Base-by-base conservation (phyloP, 164 flowering plant genomes). In the Vitis cinerea region DNA sequence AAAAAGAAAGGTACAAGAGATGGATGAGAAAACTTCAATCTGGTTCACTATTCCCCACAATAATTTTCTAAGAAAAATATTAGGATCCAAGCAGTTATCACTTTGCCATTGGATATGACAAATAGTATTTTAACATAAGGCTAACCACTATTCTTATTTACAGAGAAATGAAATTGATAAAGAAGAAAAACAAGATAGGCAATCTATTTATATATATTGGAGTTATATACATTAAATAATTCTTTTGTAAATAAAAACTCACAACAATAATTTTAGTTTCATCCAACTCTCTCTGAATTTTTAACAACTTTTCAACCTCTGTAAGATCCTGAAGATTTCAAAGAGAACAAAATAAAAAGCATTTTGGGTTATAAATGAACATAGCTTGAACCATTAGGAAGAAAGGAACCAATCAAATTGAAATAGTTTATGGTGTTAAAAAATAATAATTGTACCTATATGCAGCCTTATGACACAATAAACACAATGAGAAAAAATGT, bases 201-300 rank as follows among this genome's bases (percentile, higher is more conserved):
- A 37, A 19, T 65, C 3, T 52, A 2, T 29, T 51, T 44, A 65
- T 13, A 19, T 4, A 59, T 59, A 0, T 23, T 9, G 37, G 29
- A 23, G 2, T 30, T 1, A 59, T 12, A 74, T 27, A 56, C 30
- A 12, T 56, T 19, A 67, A 57, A 10, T 13, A 68, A 19, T n/a
- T 50, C 54, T 31, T 2, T 67, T 6, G 62, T 8, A 56, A 54
- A 2, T 49, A 7, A 56, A 47, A 2, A 85, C 98, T 90, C 65
- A 96, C 99, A 75, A 96, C 97, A 71, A 96, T 93, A 80, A 93
- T 96, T 82, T 96, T 96, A 12, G 99, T 91, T 79, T 96, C 99
- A 80, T 96, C 99, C 89, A 96, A 82, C 68, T 96, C 97, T 77
- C 93, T 85, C 77, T 96, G 98, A 66, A 96, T 93, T 77, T 86